Evolutionary conservation across 2,329 filamentous ascomycete species (phyloP).

Genomic region (Colletotrichum sp.): DNA sequence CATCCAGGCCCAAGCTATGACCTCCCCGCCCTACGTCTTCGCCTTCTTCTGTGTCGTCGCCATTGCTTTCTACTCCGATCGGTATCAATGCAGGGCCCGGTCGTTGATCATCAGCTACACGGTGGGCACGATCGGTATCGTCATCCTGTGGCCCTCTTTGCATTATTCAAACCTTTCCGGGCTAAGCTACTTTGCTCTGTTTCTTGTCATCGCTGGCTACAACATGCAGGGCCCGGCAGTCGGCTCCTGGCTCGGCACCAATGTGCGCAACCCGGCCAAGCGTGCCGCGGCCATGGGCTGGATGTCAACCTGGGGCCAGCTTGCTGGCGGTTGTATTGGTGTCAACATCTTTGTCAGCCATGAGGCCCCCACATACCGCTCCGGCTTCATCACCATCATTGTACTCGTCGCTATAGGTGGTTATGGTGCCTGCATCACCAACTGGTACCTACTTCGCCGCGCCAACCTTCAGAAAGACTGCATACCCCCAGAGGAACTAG

Average conservation of each 20-base stretch:
- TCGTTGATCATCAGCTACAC: neutral
- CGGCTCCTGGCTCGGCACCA: neutral
- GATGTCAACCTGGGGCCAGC: neutral
- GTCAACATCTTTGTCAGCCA: conserved; percentile 9
- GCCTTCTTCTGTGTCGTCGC: neutral
- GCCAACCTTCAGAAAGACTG: neutral
- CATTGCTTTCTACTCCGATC: neutral
- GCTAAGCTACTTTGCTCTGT: neutral
- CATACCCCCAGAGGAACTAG: neutral
- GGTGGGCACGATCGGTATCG: neutral
- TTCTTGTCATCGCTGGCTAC: neutral
- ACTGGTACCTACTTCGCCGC: neutral
- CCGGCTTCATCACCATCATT: neutral
- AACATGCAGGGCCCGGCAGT: conserved; percentile 14
- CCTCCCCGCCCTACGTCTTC: neutral
- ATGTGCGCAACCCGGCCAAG: conserved; percentile 1
- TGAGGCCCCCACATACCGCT: neutral
- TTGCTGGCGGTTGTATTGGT: conserved; percentile 9
- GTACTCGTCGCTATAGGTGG: neutral
- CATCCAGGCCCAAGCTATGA: neutral
- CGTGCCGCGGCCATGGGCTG: neutral
- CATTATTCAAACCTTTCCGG: neutral
- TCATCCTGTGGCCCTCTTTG: neutral
- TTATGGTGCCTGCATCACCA: neutral
- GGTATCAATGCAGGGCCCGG: neutral